phyloP scores from a whole-genome alignment of 129 eudicot species.

The Oenanthe sinensis region DNA sequence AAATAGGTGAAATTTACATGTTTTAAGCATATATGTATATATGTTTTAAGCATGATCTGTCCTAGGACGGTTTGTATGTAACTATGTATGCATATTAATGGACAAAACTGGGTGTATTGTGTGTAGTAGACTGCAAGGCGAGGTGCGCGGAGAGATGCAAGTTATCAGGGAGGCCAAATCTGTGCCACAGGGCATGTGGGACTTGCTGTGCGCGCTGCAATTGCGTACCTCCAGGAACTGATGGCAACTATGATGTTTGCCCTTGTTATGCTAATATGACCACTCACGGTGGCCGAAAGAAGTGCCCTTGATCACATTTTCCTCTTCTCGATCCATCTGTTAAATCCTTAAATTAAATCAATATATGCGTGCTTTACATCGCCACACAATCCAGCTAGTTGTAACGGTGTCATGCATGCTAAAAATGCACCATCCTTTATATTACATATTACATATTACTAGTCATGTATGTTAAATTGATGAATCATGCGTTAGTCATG shows the following conservation, averaged over 20 bases:
- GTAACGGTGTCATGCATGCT: too few species aligned
- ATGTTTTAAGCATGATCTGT: too few species aligned
- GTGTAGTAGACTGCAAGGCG: conserved; percentile 10
- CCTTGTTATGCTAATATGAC: conserved; percentile 35
- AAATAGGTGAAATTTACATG: background rate
- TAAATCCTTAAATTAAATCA: too few species aligned
- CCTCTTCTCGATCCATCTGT: too few species aligned
- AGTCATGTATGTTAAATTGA: too few species aligned
- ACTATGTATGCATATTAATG: background rate
- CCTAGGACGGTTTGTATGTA: too few species aligned
- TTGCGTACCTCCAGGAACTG: conserved; percentile 39
- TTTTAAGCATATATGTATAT: too few species aligned
- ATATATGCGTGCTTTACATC: too few species aligned
- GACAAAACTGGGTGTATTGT: background rate
- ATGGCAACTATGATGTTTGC: conserved; percentile 26
- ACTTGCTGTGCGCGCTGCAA: conserved; percentile 24
- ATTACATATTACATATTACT: too few species aligned
- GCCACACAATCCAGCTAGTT: too few species aligned
- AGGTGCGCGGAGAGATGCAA: background rate
- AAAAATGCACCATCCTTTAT: too few species aligned
- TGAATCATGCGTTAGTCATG: too few species aligned
- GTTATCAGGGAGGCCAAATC: background rate
- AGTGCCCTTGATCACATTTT: conserved; percentile 26
- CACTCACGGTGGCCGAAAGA: conserved; percentile 28
- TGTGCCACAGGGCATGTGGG: conserved; percentile 13